These are phyloP conservation scores for Sclerotiophoma versabilis DNA, from an alignment of 2,329 filamentous ascomycete genomes.

Conservation along the genomic window DNA sequence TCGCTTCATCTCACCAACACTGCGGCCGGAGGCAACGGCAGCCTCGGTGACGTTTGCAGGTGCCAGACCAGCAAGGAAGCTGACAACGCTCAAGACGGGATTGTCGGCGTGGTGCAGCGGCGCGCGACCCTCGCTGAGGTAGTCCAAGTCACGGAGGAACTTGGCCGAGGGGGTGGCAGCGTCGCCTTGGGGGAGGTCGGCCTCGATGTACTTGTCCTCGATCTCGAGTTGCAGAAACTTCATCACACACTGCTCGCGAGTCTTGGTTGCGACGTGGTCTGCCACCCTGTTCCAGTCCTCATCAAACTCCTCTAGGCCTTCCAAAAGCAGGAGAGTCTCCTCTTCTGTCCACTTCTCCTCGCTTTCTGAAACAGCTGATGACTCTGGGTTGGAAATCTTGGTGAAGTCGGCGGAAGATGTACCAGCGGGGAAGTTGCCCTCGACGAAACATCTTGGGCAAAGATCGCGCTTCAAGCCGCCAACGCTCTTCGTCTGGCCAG, in stretches of 20 bases:
- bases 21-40: constrained; percentile 76
- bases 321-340: constrained; percentile 86
- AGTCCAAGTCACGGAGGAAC: constrained; percentile 62
- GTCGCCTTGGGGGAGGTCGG: constrained; percentile 65
- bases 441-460: constrained; percentile 88
- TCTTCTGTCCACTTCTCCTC: constrained; percentile 91
- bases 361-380: constrained; percentile 78
- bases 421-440: constrained; percentile 81
- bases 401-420: constrained; percentile 82
- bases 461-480: constrained; percentile 79
- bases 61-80: constrained; percentile 89
- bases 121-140: constrained; percentile 74
- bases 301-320: constrained; percentile 90
- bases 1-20: constrained; percentile 83
- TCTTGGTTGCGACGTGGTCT: constrained; percentile 89
- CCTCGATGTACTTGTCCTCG: constrained; percentile 94
- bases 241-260: constrained; percentile 92
- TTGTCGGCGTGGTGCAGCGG: constrained; percentile 95
- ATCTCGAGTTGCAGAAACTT: constrained; percentile 97
- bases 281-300: constrained; percentile 96
- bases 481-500: constrained; percentile 59
- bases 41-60: constrained; percentile 90
- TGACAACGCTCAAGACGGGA: constrained; percentile 94
- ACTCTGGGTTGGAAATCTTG: constrained; percentile 87
- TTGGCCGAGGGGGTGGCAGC: constrained; percentile 55